These are phyloP conservation scores for Kockiozyma suomiensis DNA, from an alignment of 805 yeast species.

Conservation along the genomic window DNA sequence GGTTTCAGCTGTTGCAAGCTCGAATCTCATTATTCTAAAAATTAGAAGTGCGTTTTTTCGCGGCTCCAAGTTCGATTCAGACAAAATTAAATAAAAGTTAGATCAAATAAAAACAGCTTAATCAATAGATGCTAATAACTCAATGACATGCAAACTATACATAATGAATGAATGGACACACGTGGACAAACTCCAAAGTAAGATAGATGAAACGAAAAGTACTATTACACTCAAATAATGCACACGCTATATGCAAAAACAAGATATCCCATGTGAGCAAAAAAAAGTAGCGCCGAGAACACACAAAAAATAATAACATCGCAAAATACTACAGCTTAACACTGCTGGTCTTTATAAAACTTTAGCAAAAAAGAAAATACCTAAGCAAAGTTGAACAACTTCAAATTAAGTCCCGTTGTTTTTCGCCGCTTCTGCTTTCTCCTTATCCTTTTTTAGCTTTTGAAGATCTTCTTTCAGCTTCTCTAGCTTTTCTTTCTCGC, in stretches of 20 bases:
- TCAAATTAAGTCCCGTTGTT: neutral
- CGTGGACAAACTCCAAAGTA: neutral
- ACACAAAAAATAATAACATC: neutral
- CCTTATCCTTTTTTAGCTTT: slow-evolving; percentile 6
- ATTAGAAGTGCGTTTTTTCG: too few species aligned
- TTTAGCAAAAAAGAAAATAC: too few species aligned
- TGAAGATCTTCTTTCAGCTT: slow-evolving; percentile 8
- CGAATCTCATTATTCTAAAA: too few species aligned
- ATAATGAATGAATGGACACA: neutral
- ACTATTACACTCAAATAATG: too few species aligned
- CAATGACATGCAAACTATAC: neutral
- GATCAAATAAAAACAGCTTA: too few species aligned
- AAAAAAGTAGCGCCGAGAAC: neutral
- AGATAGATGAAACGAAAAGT: neutral
- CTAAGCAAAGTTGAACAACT: neutral
- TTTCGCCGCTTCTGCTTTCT: neutral
- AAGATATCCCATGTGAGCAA: neutral
- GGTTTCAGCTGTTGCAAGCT: too few species aligned
- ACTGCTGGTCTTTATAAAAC: too few species aligned
- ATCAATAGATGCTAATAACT: too few species aligned
- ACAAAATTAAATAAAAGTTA: too few species aligned
- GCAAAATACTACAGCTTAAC: too few species aligned
- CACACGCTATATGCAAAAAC: neutral
- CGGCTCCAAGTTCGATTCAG: too few species aligned
- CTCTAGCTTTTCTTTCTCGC: slow-evolving; percentile 4